Base-by-base conservation (phyloP, 352 stramenopile genomes). In the Phytophthora capsici region DNA sequence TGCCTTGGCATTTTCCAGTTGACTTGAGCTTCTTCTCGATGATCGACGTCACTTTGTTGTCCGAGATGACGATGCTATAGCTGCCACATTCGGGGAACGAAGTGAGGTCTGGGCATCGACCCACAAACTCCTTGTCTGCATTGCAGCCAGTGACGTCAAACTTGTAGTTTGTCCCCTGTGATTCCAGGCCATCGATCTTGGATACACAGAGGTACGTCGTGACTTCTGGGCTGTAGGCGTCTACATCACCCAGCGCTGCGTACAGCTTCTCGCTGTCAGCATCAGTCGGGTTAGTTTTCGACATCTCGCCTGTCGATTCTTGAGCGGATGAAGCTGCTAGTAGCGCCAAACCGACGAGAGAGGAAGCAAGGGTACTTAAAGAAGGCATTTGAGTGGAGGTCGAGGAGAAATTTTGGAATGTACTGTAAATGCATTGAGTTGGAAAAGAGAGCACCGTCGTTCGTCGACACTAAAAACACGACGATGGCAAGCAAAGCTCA, bases 111-210 rank as follows among this genome's bases (percentile, higher is more conserved):
- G 48, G 41, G 44, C 71, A 79, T 22, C 57, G 50, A 10, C 67
- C 67, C 19, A 79, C 63, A 23, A 62, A 53, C 14, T 46, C 34
- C 26, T 64, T 74, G 46, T 63, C 54, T 23, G 68, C 59, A 14
- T 66, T 51, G 50, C 75, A 84, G 5, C 65, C 75, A 13, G 68
- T 52, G n/a, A 79, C 53, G 20, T 71, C 32, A 60, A 80, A 81
- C 17, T 64, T 69, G 57, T 77, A 84, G 54, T 79, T 77, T 23
- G 72, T 78, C 37, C 14, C 20, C 57, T 84, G 72, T n/a, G 37
- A 51, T 48, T 64, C 22, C n/a, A 66, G 49, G 34, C 36, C 61
- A 14, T 72, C 40, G 51, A 84, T 61, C 17, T 61, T 53, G 25
- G 65, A 58, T 14, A 73, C 45, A 50, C 75, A 84, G 32, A 84